Conservation (phyloP, 2,329 filamentous ascomycete genomes). For the Trichoderma aggressivum region DNA sequence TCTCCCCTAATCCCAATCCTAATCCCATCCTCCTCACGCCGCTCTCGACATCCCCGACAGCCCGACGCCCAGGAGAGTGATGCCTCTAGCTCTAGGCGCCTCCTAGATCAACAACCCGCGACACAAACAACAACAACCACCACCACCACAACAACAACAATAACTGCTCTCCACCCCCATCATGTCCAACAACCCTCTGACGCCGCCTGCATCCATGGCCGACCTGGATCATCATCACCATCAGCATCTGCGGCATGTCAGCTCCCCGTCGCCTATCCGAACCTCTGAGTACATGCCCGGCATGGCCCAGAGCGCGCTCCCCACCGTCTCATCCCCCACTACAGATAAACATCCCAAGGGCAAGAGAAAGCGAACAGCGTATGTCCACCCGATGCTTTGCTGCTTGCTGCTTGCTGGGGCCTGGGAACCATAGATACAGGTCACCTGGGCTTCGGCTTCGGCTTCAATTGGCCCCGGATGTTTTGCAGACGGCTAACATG, state of each 20-base stretch:
- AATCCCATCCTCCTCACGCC: background rate
- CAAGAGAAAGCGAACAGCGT: slow-evolving; percentile 63
- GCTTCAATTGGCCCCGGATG: background rate
- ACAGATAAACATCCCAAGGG: slow-evolving; percentile 52
- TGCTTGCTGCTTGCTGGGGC: slow-evolving; percentile 16
- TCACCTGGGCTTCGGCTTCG: slow-evolving; percentile 5
- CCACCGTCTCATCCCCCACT: slow-evolving; percentile 26
- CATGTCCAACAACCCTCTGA: slow-evolving; percentile 26
- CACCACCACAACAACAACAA: background rate
- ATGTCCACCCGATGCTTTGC: slow-evolving; percentile 32
- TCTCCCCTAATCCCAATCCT: background rate
- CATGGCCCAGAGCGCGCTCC: slow-evolving; percentile 17
- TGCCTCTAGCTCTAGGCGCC: slow-evolving; percentile 12
- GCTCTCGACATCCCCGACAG: background rate
- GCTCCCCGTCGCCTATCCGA: slow-evolving; percentile 24
- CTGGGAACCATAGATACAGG: slow-evolving; percentile 21
- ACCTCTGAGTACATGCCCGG: slow-evolving; percentile 18
- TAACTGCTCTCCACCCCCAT: background rate
- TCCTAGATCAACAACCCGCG: slow-evolving; percentile 12
- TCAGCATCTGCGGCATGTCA: slow-evolving; percentile 12
- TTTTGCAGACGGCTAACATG: background rate
- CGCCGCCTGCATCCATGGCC: slow-evolving; percentile 25
- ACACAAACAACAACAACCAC: background rate
- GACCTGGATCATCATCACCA: slow-evolving; percentile 26
- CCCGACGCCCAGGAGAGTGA: background rate